phyloP scores from a whole-genome alignment of 148 eudicot species.

The Selenicereus undatus region DNA sequence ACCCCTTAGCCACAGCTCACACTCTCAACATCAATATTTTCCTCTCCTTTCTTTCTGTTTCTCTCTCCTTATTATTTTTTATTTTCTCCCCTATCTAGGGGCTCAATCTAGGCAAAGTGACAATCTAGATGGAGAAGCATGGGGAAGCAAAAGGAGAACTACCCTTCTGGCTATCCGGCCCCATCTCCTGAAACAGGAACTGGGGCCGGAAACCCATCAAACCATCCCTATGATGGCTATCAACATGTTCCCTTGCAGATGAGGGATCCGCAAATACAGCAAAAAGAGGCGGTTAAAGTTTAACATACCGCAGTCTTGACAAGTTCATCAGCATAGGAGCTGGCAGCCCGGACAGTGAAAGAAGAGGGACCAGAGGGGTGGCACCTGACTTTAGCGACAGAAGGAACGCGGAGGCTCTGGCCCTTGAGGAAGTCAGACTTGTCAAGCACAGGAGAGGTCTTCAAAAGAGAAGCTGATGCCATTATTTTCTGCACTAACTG shows the following conservation, averaged over 20 bases:
- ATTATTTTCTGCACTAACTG: constrained; percentile 24
- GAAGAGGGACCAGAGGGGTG: constrained; percentile 30
- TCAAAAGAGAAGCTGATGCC: constrained; percentile 84
- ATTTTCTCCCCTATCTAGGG: no score
- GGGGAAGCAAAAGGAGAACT: no score
- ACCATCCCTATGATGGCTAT: constrained; percentile 1
- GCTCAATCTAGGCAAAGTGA: no score
- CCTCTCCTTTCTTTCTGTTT: background rate
- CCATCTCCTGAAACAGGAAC: no score
- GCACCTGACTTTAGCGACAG: constrained; percentile 39
- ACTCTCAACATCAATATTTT: background rate
- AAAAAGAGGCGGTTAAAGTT: background rate
- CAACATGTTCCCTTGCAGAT: background rate
- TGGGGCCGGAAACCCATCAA: background rate
- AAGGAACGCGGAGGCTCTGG: constrained; percentile 58
- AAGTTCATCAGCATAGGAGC: constrained; percentile 87
- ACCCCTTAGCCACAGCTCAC: background rate
- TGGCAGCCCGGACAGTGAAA: constrained; percentile 50
- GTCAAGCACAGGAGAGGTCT: constrained; percentile 69
- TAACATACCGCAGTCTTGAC: constrained; percentile 79
- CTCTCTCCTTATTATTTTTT: background rate
- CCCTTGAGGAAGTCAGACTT: constrained; percentile 86
- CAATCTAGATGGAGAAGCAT: no score
- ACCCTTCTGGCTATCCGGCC: no score
- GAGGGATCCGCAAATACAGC: background rate